These are phyloP conservation scores for Skeletonema marinoi DNA, from an alignment of 108 stramenopile species.

Conservation along the genomic window DNA sequence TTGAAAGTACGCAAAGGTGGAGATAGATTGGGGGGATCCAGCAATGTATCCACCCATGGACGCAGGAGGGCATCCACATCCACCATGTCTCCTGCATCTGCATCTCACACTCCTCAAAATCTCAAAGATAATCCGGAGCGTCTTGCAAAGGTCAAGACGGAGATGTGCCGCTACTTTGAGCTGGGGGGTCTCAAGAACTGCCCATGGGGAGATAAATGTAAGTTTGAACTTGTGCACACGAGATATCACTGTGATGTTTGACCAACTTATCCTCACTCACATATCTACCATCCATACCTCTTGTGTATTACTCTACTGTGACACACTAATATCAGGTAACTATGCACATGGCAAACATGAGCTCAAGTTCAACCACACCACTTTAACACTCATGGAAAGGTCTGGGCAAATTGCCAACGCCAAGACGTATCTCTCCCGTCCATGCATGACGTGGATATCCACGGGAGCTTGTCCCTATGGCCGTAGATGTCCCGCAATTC, in stretches of 20 bases:
- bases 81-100: background rate
- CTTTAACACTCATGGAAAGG: conserved; percentile 64
- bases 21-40: background rate
- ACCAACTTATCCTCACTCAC: background rate
- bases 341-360: conserved; percentile 92
- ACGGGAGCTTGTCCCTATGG: conserved; percentile 80
- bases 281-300: background rate
- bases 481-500: conserved; percentile 27
- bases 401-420: conserved; percentile 70
- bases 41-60: background rate
- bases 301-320: background rate
- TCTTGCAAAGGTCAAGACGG: conserved; percentile 84
- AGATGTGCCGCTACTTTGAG: conserved; percentile 78
- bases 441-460: conserved; percentile 80
- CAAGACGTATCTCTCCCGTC: conserved; percentile 73
- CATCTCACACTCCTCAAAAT: conserved; percentile 43
- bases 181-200: conserved; percentile 16
- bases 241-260: no score
- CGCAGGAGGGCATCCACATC: background rate
- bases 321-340: conserved; percentile 44
- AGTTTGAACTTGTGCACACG: background rate
- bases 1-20: background rate
- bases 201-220: conserved; percentile 34
- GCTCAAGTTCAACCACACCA: conserved; percentile 68
- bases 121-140: conserved; percentile 63